Percentiles rank a stretch among this genome's conserved stretches.
Conservation (phyloP, 345 rosid species). For the Hibiscus mutabilis region DNA sequence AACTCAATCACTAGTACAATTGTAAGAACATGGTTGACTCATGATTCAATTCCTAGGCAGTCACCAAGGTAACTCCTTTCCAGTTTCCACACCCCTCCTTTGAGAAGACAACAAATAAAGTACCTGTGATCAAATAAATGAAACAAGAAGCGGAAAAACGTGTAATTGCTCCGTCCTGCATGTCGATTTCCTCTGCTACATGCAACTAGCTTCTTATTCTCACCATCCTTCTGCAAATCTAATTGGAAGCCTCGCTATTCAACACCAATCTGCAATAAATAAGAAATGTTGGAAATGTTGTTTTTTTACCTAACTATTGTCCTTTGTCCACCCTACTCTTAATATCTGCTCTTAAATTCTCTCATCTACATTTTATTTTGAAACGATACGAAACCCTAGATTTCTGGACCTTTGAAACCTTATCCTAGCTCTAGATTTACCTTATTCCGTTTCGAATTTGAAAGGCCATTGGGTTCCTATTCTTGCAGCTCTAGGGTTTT, state of each 20-base stretch:
- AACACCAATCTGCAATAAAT: background rate
- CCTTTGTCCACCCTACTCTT: background rate
- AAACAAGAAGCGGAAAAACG: background rate
- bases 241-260: background rate
- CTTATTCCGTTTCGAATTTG: background rate
- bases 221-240: background rate
- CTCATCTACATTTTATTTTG: background rate
- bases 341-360: background rate
- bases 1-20: too few species aligned
- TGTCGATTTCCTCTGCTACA: background rate
- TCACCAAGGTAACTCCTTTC: too few species aligned
- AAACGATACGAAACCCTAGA: conserved; percentile 8
- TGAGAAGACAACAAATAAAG: too few species aligned
- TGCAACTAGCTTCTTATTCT: background rate
- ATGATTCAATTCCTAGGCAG: too few species aligned
- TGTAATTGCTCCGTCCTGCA: background rate
- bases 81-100: too few species aligned
- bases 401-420: conserved; percentile 11
- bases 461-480: background rate
- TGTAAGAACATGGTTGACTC: too few species aligned
- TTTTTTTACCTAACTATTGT: background rate
- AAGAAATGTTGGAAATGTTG: background rate
- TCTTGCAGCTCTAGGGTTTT: conserved; percentile 16
- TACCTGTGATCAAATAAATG: background rate
- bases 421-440: background rate